Evolutionary conservation across 345 rosid species (phyloP), one percentile per base, ranked within the genome.

Genomic region (Eucalyptus globulus): DNA sequence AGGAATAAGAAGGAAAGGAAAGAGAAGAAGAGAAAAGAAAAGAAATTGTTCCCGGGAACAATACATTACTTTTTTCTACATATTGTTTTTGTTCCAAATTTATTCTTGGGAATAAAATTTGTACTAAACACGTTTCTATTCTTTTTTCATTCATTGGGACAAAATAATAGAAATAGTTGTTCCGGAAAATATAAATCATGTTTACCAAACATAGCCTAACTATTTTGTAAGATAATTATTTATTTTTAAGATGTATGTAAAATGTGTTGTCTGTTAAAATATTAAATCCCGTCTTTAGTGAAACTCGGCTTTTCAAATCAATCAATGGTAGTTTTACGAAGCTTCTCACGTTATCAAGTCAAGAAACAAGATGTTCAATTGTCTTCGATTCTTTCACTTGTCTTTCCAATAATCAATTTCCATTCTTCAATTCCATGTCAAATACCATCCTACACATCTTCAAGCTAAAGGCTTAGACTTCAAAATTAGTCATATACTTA

Each of bases 21-120:
- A 50, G 17, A 15, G 53, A 50, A 15, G 15, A 13, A 14, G 14
- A 49, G 6, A 49, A 1, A 50, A 50, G 53, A 50, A 14, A 49
- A 49, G 2, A 49, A 49, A 49, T 14, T 14, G 1, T 49, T 49
- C 6, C 3, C 0, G 0, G 3, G 6, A 49, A 49, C 16, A 49
- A 49, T 49, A 49, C 15, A 0, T 3, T 50, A 50, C 7, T 15
- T 50, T 50, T 50, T 50, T 50, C 53, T 50, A 15, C 8, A 6
- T 50, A 15, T 50, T 50, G 0, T 50, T 15, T 50, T 50, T 15
- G 1, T 50, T 50, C 53, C 17, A 50, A 50, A 50, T 50, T 14
- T 50, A 50, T 50, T 50, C 0, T 50, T 0, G 2, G 1, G 19
- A 50, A 15, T 50, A 50, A 15, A 50, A 15, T 0, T 50, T 50